phyloP scores from a whole-genome alignment of 208 protist genomes.

The Wallacemonas sp. region DNA sequence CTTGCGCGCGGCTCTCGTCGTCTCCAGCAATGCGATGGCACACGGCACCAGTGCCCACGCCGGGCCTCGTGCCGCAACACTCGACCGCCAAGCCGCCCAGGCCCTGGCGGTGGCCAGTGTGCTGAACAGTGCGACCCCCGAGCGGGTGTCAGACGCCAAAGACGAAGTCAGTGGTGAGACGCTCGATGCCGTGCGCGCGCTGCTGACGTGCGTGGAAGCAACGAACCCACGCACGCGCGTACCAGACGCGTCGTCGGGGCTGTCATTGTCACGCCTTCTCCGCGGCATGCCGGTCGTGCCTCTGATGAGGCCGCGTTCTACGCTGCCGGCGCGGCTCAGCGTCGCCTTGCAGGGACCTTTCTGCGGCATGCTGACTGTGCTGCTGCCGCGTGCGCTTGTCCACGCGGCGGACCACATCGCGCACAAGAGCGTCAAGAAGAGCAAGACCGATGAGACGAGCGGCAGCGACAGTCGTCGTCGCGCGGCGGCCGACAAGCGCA shows the following conservation, averaged over 20 bases:
- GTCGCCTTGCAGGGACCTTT: background rate
- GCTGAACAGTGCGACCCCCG: background rate
- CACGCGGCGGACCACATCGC: conserved; percentile 4
- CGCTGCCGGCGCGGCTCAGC: background rate
- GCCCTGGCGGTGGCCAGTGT: conserved; percentile 1
- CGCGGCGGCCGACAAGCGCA: no score
- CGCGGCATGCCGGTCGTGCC: background rate
- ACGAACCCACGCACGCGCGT: background rate
- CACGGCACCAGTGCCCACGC: background rate
- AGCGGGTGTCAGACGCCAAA: background rate
- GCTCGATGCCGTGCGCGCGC: background rate
- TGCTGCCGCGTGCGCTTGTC: conserved; percentile 18
- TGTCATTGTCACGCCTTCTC: background rate
- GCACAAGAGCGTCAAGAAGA: background rate
- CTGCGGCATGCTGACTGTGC: conserved; percentile 7
- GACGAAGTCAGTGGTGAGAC: background rate
- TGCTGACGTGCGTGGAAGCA: background rate
- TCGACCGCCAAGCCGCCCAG: background rate
- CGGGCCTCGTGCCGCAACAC: background rate
- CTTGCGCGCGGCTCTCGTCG: conserved; percentile 1
- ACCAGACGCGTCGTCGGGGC: background rate
- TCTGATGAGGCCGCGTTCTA: background rate
- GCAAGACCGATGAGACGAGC: background rate
- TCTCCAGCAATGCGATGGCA: background rate
- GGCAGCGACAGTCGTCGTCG: no score